A percentile compares a stretch with the other conserved stretches of the same genome.
Conservation (phyloP, 1,284 basidiomycete species). For the Blastosporella zonata region DNA sequence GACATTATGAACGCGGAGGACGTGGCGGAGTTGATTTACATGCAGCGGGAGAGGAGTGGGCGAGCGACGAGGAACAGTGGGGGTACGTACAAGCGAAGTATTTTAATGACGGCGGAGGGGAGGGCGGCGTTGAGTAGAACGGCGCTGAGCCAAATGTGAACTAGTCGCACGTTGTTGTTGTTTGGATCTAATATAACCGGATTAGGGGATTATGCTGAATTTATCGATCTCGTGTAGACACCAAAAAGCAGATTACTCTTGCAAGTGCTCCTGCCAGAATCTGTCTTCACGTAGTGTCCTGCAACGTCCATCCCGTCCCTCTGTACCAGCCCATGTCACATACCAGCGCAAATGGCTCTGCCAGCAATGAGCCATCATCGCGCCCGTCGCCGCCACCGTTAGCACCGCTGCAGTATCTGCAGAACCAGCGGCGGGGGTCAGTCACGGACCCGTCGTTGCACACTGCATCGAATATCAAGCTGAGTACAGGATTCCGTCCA, state of each 20-base stretch:
- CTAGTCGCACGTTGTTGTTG: conserved; percentile 30
- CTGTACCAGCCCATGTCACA: conserved; percentile 11
- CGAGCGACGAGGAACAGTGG: conserved; percentile 57
- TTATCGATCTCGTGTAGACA: conserved; percentile 20
- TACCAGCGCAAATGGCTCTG: conserved; percentile 11
- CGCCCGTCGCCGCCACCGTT: conserved; percentile 41
- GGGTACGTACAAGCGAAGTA: conserved; percentile 26
- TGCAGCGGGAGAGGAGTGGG: conserved; percentile 29
- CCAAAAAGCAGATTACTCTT: conserved; percentile 8
- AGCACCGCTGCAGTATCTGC: conserved; percentile 71
- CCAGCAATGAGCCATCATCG: conserved; percentile 16
- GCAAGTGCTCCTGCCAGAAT: conserved; percentile 12
- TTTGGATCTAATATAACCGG: conserved; percentile 41
- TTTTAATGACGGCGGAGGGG: conserved; percentile 10
- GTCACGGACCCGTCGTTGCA: conserved; percentile 78
- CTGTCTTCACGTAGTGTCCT: conserved; percentile 8
- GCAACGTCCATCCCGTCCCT: neutral
- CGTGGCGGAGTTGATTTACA: conserved; percentile 30
- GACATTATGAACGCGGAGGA: conserved; percentile 73
- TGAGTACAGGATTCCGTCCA: conserved; percentile 30
- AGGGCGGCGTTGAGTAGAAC: conserved; percentile 15
- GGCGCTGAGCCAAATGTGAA: conserved; percentile 13
- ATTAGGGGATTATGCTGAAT: conserved; percentile 27
- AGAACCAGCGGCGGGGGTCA: conserved; percentile 74
- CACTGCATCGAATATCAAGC: conserved; percentile 40